These are phyloP conservation scores for Silene coronaria DNA, from an alignment of 179 eudicot genomes.

Conservation along the genomic window DNA sequence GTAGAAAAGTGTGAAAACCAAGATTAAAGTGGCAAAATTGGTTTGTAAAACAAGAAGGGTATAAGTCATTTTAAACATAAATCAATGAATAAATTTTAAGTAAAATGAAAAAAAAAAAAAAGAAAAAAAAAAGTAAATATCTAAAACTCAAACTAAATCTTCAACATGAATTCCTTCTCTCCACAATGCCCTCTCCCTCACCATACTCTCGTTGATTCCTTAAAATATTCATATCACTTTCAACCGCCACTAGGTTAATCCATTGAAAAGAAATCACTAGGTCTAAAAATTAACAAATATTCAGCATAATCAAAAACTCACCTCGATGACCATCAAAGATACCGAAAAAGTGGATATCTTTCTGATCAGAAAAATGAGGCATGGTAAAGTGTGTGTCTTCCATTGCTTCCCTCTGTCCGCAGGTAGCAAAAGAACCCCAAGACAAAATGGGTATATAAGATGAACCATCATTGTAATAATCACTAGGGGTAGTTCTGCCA, in stretches of 20 bases:
- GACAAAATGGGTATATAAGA: conserved; percentile 64
- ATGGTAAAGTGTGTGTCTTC: conserved; percentile 89
- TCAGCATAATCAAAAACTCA: conserved; percentile 20
- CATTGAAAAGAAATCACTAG: not conserved
- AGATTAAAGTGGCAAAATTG: no score
- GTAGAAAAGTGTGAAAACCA: no score
- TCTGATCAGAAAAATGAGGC: conserved; percentile 45
- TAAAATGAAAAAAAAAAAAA: no score
- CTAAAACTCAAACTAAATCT: no score
- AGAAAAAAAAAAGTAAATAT: no score
- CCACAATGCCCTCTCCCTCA: no score
- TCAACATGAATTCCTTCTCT: no score
- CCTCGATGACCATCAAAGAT: conserved; percentile 99
- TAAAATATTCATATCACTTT: no score
- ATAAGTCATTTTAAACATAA: no score
- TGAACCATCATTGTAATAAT: conserved; percentile 27
- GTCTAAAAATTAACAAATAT: not conserved
- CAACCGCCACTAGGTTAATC: not conserved
- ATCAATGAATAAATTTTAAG: no score
- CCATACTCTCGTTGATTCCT: no score
- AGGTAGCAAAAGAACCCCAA: conserved; percentile 83
- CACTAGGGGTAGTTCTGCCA: conserved; percentile 26
- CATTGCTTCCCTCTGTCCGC: conserved; percentile 97
- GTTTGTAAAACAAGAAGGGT: no score
- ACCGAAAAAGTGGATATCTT: conserved; percentile 64